Evolutionary conservation across 148 eudicot species (phyloP).

Genomic region (Cornus florida): DNA sequence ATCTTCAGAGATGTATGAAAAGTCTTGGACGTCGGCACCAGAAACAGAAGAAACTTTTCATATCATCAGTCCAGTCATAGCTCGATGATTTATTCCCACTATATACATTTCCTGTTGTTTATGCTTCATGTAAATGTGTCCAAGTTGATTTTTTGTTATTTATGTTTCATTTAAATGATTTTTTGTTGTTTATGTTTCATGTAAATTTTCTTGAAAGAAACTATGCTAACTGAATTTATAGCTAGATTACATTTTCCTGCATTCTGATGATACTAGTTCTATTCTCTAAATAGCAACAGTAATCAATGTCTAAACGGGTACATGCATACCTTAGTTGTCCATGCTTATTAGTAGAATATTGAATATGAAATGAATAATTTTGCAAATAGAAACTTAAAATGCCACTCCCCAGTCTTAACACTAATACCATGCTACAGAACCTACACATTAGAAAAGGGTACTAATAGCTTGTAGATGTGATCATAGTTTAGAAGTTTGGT

Average conservation of each 20-base stretch:
- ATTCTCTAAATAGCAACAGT: background rate
- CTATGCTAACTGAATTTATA: background rate
- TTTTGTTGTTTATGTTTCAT: background rate
- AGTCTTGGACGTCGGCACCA: conserved; percentile 19
- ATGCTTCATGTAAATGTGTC: background rate
- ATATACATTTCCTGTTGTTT: background rate
- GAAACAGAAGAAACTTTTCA: conserved; percentile 25
- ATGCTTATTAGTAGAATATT: background rate
- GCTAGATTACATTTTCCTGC: background rate
- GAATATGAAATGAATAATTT: too few species aligned
- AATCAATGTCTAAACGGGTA: background rate
- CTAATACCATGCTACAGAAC: background rate
- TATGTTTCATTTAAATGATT: background rate
- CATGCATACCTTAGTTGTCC: background rate
- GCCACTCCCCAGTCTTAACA: background rate
- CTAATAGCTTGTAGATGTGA: background rate
- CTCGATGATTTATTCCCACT: conserved; percentile 20
- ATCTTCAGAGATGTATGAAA: conserved; percentile 26
- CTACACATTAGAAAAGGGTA: conserved; percentile 11
- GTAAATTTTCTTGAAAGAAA: background rate
- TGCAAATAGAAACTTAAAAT: background rate
- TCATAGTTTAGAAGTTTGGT: too few species aligned
- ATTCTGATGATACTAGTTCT: background rate
- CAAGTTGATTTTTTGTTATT: background rate
- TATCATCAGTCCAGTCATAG: conserved; percentile 24